Evolutionary conservation across 208 protist species (phyloP).

Genomic region (Trypanosoma cruzi): DNA sequence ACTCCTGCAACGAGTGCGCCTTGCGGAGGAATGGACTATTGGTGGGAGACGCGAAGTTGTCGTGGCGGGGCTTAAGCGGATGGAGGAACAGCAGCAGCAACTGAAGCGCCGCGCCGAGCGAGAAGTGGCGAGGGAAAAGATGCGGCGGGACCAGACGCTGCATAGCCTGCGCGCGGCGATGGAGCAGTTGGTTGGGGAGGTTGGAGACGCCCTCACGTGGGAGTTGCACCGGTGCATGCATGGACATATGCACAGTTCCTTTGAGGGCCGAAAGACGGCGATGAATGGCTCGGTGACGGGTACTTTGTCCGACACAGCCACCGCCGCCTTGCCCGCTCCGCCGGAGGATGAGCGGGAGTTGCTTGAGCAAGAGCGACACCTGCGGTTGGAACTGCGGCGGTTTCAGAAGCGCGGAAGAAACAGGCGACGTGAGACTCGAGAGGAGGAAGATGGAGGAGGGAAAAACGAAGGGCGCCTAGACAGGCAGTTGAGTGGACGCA

Average conservation of each 20-base stretch:
- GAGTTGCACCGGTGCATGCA: conserved; percentile 40
- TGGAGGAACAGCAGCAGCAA: conserved; percentile 23
- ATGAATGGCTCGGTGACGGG: background rate
- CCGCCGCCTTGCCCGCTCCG: background rate
- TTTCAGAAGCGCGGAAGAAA: background rate
- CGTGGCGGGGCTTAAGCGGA: conserved; percentile 21
- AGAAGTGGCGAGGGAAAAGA: conserved; percentile 17
- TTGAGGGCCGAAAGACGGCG: background rate
- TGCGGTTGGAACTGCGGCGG: conserved; percentile 1
- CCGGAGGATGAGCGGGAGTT: conserved; percentile 7
- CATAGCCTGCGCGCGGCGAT: conserved; percentile 34
- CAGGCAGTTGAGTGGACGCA: too few relatives aligned
- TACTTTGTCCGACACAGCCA: background rate
- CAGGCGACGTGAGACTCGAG: too few relatives aligned
- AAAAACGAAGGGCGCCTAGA: background rate
- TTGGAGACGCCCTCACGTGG: conserved; percentile 56
- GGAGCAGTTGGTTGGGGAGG: conserved; percentile 45
- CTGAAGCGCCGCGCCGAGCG: conserved; percentile 17
- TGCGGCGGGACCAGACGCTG: conserved; percentile 26
- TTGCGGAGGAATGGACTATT: conserved; percentile 39
- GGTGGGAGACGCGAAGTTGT: conserved; percentile 35
- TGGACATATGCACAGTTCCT: background rate
- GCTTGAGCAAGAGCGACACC: conserved; percentile 5
- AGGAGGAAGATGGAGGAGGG: background rate
- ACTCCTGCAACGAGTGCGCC: conserved; percentile 25